Percentiles rank a stretch among this genome's conserved stretches.
These are phyloP conservation scores for Lepiota venenata DNA, from an alignment of 768 basidiomycete genomes.

Conservation along the genomic window DNA sequence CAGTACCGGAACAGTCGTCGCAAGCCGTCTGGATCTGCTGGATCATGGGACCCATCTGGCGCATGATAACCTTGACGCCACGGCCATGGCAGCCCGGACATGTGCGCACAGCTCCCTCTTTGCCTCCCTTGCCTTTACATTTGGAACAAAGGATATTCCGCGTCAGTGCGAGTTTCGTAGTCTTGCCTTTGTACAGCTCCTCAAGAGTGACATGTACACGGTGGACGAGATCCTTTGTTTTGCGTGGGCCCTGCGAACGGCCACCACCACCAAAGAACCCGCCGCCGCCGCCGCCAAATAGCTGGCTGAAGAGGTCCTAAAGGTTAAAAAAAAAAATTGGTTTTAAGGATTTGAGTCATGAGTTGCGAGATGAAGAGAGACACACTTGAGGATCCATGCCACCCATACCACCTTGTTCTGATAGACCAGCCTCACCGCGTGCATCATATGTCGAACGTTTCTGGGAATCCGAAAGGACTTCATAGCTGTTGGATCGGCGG, in stretches of 20 bases:
- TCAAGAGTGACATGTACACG: constrained; percentile 95
- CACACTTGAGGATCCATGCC: constrained; percentile 95
- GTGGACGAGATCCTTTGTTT: constrained; percentile 98
- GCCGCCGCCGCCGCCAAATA: constrained; percentile 87
- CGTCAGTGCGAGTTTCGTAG: constrained; percentile 94
- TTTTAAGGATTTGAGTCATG: constrained; percentile 13
- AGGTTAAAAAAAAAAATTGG: too few relatives aligned
- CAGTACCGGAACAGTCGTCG: constrained; percentile 90
- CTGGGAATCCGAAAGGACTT: constrained; percentile 86
- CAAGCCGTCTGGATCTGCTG: constrained; percentile 97
- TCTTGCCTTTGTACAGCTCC: constrained; percentile 98
- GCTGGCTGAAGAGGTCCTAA: constrained; percentile 93
- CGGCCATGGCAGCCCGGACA: constrained; percentile 83
- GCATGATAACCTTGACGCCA: constrained; percentile 85
- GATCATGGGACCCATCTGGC: constrained; percentile 99
- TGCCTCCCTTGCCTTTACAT: constrained; percentile 96
- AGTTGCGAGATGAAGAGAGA: constrained; percentile 3
- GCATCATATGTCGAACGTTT: constrained; percentile 83
- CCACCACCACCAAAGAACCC: constrained; percentile 73
- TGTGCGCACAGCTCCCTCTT: constrained; percentile 87
- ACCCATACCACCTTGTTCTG: constrained; percentile 84
- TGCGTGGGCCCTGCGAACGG: constrained; percentile 73
- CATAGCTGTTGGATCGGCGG: constrained; percentile 56
- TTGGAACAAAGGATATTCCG: constrained; percentile 92
- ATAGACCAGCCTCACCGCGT: constrained; percentile 88